Base-by-base conservation (phyloP, 2,329 filamentous ascomycete genomes). In the Penicillium sclerotigenum region DNA sequence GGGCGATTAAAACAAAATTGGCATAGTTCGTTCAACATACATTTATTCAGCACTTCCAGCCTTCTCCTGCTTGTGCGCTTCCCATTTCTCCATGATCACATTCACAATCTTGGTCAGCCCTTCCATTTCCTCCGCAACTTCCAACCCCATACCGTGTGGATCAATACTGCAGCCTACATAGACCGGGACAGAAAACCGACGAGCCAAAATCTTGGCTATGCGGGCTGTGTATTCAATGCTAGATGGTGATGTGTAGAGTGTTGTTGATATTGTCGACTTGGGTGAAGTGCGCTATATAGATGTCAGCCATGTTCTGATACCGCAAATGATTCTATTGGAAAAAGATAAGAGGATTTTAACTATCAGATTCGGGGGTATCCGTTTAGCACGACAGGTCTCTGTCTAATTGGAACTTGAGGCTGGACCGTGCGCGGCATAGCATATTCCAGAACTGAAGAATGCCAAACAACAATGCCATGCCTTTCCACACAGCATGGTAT, bases 61-160 rank as follows among this genome's bases (percentile, higher is more conserved):
- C 24, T 16, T 53, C 26, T 40, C 34, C 20, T 52, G 29, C 38
- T 59, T 56, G 37, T 60, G 55, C 16, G 54, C 53, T 38, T 57
- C 57, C 42, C 53, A 62, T 63, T 83, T 80, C 41, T 77, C 76
- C 69, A 86, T 77, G 14, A 92, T 82, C 45, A 89, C 83, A 56
- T 88, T 83, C 31, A 92, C 85, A 38, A 96, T 85, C 61, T 82
- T 83, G 67, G 83, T 85, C 65, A 97, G 87, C 0, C 88, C 90
- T 69, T 93, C 91, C 86, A 97, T 92, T 77, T 97, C 93, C 78
- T 97, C 94, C 70, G 97, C 92, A 7, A 93, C 85, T 0, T 86
- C 89, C 20, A 91, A 88, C 10, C 91, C 91, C 66, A 91, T 83
- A 2, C 81, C 85, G 14, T 83, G 83, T 60, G 97, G 85, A 63